Conservation (phyloP, 257 asterid genomes). For the Forsythia suspensa region DNA sequence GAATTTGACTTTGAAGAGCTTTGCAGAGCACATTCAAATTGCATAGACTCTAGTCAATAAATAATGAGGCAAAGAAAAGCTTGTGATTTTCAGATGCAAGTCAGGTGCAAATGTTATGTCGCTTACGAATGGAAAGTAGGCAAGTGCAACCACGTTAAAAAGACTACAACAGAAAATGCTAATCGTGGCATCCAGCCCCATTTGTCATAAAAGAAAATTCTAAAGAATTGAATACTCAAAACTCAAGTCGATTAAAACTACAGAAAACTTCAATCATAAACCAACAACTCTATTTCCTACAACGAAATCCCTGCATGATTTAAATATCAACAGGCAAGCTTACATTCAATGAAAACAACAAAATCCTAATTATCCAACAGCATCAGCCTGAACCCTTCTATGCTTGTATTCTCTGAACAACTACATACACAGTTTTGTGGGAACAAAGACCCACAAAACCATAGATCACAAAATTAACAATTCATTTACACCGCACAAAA, state of each 20-base stretch:
- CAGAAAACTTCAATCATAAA: not conserved
- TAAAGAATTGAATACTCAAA: not conserved
- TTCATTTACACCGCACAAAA: not conserved
- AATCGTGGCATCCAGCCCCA: not conserved
- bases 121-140: too few species aligned
- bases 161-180: not conserved
- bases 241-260: not conserved
- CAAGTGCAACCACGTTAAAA: too few species aligned
- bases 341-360: not conserved
- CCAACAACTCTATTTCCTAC: not conserved
- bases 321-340: not conserved
- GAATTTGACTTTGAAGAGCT: not conserved
- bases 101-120: not conserved
- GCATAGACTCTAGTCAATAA: not conserved
- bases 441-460: not conserved
- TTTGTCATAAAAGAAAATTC: not conserved
- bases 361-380: not conserved
- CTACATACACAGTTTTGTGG: not conserved
- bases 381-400: not conserved
- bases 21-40: not conserved
- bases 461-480: slow-evolving; percentile 18
- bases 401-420: not conserved
- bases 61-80: not conserved
- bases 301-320: not conserved
- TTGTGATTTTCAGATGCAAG: not conserved